Percentiles rank a stretch among this genome's conserved stretches.
Evolutionary conservation across 805 yeast genomes (phyloP).

Genomic region (Danielia oregonensis): DNA sequence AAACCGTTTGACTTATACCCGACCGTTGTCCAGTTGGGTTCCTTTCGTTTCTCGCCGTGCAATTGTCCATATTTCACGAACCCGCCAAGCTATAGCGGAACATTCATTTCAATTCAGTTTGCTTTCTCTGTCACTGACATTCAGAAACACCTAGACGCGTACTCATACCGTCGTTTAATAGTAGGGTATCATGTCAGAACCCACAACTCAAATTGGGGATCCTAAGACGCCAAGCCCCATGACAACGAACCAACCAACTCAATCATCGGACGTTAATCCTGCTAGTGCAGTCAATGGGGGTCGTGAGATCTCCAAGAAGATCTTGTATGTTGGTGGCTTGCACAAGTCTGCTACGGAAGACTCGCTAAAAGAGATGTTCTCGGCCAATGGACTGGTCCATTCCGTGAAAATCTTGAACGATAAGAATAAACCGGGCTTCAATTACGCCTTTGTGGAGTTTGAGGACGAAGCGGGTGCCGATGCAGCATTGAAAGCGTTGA

Average conservation of each 20-base stretch:
- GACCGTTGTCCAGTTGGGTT: too few relatives aligned
- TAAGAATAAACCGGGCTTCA: constrained; percentile 67
- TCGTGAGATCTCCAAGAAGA: constrained; percentile 68
- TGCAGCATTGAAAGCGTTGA: constrained; percentile 55
- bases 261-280: too few relatives aligned
- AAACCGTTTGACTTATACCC: too few relatives aligned
- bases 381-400: constrained; percentile 56
- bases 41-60: too few relatives aligned
- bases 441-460: constrained; percentile 83
- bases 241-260: too few relatives aligned
- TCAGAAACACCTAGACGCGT: constrained; percentile 1
- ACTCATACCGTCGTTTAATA: too few relatives aligned
- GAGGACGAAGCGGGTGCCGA: constrained; percentile 55
- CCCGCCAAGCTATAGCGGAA: too few relatives aligned
- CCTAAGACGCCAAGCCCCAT: too few relatives aligned
- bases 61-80: too few relatives aligned
- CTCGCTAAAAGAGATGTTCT: constrained; percentile 56
- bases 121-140: background rate
- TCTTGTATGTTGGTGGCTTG: constrained; percentile 74
- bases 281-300: constrained; percentile 82
- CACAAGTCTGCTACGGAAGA: constrained; percentile 65
- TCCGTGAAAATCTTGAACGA: constrained; percentile 71
- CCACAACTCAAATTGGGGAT: too few relatives aligned
- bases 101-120: too few relatives aligned
- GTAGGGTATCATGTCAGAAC: too few relatives aligned